A percentile compares a stretch with the other conserved stretches of the same genome.
phyloP scores from a whole-genome alignment of 495 filamentous ascomycete species.

The Lichenothelia convexa region DNA sequence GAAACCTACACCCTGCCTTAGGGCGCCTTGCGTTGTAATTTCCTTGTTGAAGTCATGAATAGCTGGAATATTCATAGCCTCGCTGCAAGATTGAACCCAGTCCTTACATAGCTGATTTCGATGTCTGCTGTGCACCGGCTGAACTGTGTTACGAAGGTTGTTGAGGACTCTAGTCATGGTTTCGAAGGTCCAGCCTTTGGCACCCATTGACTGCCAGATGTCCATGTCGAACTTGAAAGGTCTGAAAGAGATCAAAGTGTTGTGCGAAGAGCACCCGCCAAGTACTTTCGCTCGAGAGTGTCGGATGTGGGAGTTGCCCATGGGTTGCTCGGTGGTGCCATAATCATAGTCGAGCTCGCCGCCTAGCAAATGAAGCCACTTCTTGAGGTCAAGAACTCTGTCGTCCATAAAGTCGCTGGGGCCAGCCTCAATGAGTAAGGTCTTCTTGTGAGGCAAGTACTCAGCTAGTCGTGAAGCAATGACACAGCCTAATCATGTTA shows the following conservation, averaged over 20 bases:
- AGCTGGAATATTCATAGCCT: constrained; percentile 53
- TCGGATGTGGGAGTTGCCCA: constrained; percentile 62
- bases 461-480: constrained; percentile 47
- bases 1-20: constrained; percentile 61
- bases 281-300: constrained; percentile 73
- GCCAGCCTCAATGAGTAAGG: constrained; percentile 27
- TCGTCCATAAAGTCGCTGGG: constrained; percentile 43
- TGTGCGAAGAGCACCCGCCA: constrained; percentile 73
- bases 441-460: constrained; percentile 22
- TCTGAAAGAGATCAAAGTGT: constrained; percentile 70
- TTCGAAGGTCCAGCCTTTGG: constrained; percentile 61
- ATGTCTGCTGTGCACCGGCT: constrained; percentile 58
- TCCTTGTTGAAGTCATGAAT: constrained; percentile 67
- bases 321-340: constrained; percentile 63
- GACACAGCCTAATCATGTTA: too few species aligned
- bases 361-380: constrained; percentile 61
- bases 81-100: constrained; percentile 58
- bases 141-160: constrained; percentile 58
- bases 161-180: constrained; percentile 58
- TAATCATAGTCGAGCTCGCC: constrained; percentile 78
- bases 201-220: constrained; percentile 53
- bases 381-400: constrained; percentile 53
- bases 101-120: constrained; percentile 71
- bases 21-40: constrained; percentile 45
- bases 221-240: constrained; percentile 66